Evolutionary conservation across 169 alveolate genomes (phyloP).

Genomic region (Babesia caballi): DNA sequence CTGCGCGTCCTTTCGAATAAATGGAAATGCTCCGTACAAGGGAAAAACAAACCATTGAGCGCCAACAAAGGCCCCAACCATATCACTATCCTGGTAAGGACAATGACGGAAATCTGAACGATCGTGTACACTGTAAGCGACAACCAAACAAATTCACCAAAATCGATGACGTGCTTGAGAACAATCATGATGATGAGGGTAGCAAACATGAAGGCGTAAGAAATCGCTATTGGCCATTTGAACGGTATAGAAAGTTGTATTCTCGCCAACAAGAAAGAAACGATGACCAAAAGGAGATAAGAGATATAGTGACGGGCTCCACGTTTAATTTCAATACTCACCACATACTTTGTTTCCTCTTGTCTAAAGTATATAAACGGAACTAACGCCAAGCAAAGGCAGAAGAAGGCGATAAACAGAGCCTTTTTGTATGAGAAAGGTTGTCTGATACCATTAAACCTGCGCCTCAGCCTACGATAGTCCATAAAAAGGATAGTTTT

Average conservation of each 20-base stretch:
- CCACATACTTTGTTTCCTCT: constrained; percentile 2
- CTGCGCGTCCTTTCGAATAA: constrained; percentile 55
- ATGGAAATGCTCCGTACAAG: constrained; percentile 77
- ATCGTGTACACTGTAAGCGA: constrained; percentile 57
- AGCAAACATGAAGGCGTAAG: constrained; percentile 71
- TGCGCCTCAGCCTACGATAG: constrained; percentile 74
- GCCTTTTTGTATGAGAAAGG: constrained; percentile 76
- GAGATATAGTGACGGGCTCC: constrained; percentile 45
- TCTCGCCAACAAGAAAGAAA: constrained; percentile 68
- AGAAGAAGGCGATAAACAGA: constrained; percentile 67
- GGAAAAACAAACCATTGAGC: constrained; percentile 73
- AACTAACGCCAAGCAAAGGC: constrained; percentile 69
- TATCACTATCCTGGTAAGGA: constrained; percentile 60
- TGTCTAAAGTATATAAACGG: constrained; percentile 34
- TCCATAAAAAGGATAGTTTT: constrained; percentile 77
- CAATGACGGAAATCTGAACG: constrained; percentile 65
- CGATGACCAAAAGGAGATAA: constrained; percentile 35
- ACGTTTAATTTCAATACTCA: constrained; percentile 37
- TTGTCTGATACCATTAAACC: constrained; percentile 79
- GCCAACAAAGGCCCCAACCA: constrained; percentile 72
- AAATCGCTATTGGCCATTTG: constrained; percentile 72
- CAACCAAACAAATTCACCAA: constrained; percentile 49
- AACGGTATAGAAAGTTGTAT: constrained; percentile 69
- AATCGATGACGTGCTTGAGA: constrained; percentile 52
- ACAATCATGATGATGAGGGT: constrained; percentile 62